Evolutionary conservation across 176 grass and related monocot genomes (phyloP), one percentile per base, ranked within the genome.

Genomic region (Triticum urartu): DNA sequence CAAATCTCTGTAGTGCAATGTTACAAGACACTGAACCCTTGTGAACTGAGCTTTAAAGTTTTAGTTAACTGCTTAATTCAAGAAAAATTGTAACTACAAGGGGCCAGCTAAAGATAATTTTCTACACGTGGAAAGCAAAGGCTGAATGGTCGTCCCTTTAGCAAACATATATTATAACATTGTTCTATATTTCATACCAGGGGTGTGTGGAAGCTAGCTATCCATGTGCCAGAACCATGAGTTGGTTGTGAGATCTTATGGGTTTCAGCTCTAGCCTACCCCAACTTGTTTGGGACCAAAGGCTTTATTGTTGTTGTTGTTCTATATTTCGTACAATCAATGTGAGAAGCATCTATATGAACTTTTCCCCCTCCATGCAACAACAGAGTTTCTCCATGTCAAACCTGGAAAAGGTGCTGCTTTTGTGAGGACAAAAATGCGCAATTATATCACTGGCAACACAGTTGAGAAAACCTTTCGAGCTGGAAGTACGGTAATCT

Each of bases 381-480:
- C 79, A 85, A 66, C 87, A 99, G 97, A 96, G 61, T 99, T 99
- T 80, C 94, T 99, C 48, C 97, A 99, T 42, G 94, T 99, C 61
- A 99, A 99, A 85, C 97, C 97, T 76, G 97, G 97, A 73, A 99
- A 99, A 88, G 97, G 94, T 76, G 97, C 97, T 17, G 97, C 97
- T 78, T 99, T 99, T 77, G 91, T 99, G 78, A 94, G 97, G 85
- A 99, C 97, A 3, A 99, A 94, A 87, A 50, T 99, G 84, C 87
- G 91, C 6, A 99, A 94, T 83, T 99, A 99, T 60, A 48, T 99
- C 75, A 87, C 97, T 0, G 94, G 94, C 76, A 99, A 96, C 80
- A 99, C 97, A 78, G 92, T 99, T 87, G 97, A 99, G 64, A 99
- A 99, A 93, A 98, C 97, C 28, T 98, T 98, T 91, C 93, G 94